Percentiles rank a stretch among this genome's conserved stretches.
Evolutionary conservation across 2,329 filamentous ascomycete genomes (phyloP).

Genomic region (Aspergillus transmontanensis): DNA sequence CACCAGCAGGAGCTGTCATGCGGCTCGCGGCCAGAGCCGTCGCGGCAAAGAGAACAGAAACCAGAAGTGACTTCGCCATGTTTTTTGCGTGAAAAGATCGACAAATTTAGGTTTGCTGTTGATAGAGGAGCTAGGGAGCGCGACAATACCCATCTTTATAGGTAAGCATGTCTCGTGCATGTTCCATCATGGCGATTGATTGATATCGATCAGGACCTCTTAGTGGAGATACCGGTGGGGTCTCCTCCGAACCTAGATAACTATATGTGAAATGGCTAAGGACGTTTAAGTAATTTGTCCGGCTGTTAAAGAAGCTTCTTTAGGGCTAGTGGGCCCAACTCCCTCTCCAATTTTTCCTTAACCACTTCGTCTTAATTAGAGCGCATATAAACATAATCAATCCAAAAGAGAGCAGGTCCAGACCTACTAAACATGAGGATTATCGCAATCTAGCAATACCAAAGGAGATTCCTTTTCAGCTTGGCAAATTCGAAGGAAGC

Average conservation of each 20-base stretch:
- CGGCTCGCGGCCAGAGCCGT: constrained; percentile 26
- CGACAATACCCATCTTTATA: neutral
- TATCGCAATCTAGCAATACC: neutral
- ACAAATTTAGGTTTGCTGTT: neutral
- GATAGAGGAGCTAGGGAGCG: neutral
- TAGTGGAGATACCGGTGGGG: constrained; percentile 8
- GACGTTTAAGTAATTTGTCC: neutral
- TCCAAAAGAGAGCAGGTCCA: neutral
- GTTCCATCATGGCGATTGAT: neutral
- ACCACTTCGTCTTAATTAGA: neutral
- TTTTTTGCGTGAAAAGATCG: neutral
- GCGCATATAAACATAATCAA: neutral
- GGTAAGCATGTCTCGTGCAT: neutral
- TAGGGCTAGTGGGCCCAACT: neutral
- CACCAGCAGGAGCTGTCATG: constrained; percentile 25
- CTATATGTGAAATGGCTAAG: constrained; percentile 13
- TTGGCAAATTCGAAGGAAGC: neutral
- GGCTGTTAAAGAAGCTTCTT: neutral
- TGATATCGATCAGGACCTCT: constrained; percentile 11
- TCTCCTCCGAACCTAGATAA: neutral
- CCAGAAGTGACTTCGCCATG: constrained; percentile 14
- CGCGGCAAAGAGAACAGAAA: constrained; percentile 15
- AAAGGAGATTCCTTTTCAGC: neutral
- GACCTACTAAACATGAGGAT: neutral
- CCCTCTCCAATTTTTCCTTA: neutral